Base-by-base conservation (phyloP, 768 basidiomycete genomes). In the Lactarius deliciosus region DNA sequence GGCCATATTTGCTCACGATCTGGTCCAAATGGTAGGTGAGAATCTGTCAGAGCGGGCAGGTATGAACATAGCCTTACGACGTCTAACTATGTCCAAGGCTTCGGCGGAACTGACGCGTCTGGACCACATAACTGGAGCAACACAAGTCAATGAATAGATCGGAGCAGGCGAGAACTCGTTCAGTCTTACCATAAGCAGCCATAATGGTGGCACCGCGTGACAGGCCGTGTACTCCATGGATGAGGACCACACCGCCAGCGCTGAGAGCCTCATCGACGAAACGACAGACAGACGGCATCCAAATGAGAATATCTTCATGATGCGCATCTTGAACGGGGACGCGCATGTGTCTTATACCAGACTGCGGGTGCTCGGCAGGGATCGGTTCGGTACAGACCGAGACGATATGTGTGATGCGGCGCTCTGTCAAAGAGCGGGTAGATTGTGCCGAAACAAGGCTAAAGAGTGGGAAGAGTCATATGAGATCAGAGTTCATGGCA, bases 311-410 rank as follows among this genome's bases (percentile, higher is more conserved):
- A 32, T 72, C 68, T 25, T 64, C 71, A 28, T 69, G 45, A 28
- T 64, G 63, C 43, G 47, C 20, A 32, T 72, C 71, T n/a, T 72
- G 63, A 36, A 72, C 68, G 5, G 82, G 77, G 71, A 91, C 85
- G 57, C 89, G 86, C 78, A 86, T 77, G 74, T 90, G 89, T 50
- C 73, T 75, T 58, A 89, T 81, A 32, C 88, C 88, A 66, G 87
- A 89, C 72, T 85, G 83, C n/a, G 87, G 86, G 20, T 83, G 72
- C 69, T 90, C 87, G 55, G 87, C 84, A 41, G 88, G 88, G 54
- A 90, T 88, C 2, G 80, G 79, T 32, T 91, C 89, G 53, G 78
- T 74, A 71, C 90, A 91, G 47, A 90, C 89, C 28, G 89, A 90
- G 25, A 91, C 74, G 64, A 91, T 86, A 76, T 91, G 90, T 9